Conservation (phyloP, 306 rosid genomes). For the Glycine soja region DNA sequence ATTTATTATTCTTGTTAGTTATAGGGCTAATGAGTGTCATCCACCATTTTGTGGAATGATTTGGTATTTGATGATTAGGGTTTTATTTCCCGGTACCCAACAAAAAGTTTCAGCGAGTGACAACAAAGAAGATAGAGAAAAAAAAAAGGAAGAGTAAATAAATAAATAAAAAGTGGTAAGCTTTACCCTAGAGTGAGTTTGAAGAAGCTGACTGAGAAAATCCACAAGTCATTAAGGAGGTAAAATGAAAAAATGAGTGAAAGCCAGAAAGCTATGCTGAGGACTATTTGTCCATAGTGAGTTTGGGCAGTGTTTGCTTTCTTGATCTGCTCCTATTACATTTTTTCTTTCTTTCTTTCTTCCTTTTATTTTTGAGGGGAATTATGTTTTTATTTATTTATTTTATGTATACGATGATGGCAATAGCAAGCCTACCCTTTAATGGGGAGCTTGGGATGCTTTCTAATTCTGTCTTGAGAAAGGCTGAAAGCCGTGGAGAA, state of each 20-base stretch:
- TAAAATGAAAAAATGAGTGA: conserved; percentile 56
- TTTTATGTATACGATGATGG: conserved; percentile 45
- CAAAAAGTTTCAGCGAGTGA: conserved; percentile 59
- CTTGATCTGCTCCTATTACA: conserved; percentile 52
- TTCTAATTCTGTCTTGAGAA: conserved; percentile 57
- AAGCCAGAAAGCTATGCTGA: conserved; percentile 55
- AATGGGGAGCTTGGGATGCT: conserved; percentile 74
- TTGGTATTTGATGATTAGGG: conserved; percentile 69
- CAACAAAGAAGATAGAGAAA: conserved; percentile 58
- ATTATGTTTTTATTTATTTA: conserved; percentile 42
- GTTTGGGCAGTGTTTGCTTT: conserved; percentile 56
- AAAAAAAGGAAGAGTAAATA: conserved; percentile 53
- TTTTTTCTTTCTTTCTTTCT: conserved; percentile 39
- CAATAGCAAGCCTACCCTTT: conserved; percentile 61
- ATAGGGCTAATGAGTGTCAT: conserved; percentile 60
- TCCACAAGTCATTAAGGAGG: conserved; percentile 32
- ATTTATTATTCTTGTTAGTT: conserved; percentile 57
- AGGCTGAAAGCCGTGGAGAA: conserved; percentile 68
- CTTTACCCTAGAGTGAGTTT: conserved; percentile 54
- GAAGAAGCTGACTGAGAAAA: neutral
- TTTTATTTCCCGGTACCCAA: conserved; percentile 68
- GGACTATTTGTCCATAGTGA: conserved; percentile 57
- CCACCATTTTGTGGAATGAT: conserved; percentile 63
- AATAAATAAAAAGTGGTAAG: conserved; percentile 54
- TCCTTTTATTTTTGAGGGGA: conserved; percentile 42